These are phyloP conservation scores for Cytospora paraplurivora DNA, from an alignment of 2,329 filamentous ascomycete species.

Conservation along the genomic window DNA sequence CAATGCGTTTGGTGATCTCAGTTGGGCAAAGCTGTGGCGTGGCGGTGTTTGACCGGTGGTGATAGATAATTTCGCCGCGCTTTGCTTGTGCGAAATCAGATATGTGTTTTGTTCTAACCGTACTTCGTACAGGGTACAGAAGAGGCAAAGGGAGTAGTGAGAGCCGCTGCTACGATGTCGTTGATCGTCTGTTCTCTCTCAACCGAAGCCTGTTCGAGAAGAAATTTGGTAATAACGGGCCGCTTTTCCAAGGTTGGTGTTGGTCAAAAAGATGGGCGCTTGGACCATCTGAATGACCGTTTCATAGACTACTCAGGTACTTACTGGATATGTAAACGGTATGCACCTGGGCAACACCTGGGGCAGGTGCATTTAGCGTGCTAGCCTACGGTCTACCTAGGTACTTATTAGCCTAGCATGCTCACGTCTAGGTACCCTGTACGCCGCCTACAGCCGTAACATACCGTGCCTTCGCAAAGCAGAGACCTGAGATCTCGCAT, in stretches of 20 bases:
- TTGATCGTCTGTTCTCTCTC: constrained; percentile 6
- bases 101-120: not conserved
- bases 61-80: not conserved
- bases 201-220: constrained; percentile 7
- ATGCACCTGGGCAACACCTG: too few relatives aligned
- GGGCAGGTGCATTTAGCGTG: not conserved
- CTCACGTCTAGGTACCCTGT: not conserved
- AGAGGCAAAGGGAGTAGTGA: constrained; percentile 14
- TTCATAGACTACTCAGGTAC: too few relatives aligned
- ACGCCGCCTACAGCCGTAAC: not conserved
- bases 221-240: constrained; percentile 11
- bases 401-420: not conserved
- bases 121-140: not conserved
- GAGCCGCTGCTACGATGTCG: not conserved
- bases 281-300: constrained; percentile 12
- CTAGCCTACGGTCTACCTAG: not conserved
- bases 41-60: not conserved
- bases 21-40: not conserved
- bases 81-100: not conserved
- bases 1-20: not conserved
- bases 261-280: constrained; percentile 11
- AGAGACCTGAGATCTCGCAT: not conserved
- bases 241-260: constrained; percentile 5
- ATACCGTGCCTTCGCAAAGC: too few relatives aligned
- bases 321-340: too few relatives aligned